Conservation (phyloP, 202 grass and related monocot species). For the Schoenoplectus tabernaemontani region DNA sequence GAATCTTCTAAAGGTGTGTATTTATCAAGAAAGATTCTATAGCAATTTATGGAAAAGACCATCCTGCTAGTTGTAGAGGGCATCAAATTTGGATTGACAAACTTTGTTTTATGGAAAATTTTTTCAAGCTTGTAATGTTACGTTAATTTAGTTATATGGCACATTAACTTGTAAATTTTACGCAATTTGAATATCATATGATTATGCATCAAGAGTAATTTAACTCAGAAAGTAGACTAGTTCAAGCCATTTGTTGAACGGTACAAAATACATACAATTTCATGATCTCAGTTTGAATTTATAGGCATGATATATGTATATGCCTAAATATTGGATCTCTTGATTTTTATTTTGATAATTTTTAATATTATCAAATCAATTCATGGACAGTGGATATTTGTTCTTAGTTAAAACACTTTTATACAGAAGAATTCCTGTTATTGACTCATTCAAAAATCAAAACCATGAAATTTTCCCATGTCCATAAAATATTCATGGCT, state of each 20-base stretch:
- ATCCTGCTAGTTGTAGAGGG: neutral
- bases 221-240: neutral
- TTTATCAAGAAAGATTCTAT: constrained; percentile 4
- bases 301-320: neutral
- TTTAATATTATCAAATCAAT: neutral
- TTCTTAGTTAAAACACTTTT: too few relatives aligned
- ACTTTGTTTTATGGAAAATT: neutral
- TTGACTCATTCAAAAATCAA: neutral
- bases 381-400: neutral
- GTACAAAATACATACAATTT: neutral
- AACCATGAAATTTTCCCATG: neutral
- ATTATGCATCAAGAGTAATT: too few relatives aligned
- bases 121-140: neutral
- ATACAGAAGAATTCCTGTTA: neutral
- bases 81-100: constrained; percentile 15
- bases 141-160: neutral
- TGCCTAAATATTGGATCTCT: neutral
- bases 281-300: too few relatives aligned
- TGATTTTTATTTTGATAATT: neutral
- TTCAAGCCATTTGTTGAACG: neutral
- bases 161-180: neutral
- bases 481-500: neutral
- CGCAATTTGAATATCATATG: neutral
- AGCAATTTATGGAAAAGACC: neutral
- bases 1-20: neutral